Evolutionary conservation across 441 rosid genomes (phyloP).

Genomic region (Syzygium syzygioides): DNA sequence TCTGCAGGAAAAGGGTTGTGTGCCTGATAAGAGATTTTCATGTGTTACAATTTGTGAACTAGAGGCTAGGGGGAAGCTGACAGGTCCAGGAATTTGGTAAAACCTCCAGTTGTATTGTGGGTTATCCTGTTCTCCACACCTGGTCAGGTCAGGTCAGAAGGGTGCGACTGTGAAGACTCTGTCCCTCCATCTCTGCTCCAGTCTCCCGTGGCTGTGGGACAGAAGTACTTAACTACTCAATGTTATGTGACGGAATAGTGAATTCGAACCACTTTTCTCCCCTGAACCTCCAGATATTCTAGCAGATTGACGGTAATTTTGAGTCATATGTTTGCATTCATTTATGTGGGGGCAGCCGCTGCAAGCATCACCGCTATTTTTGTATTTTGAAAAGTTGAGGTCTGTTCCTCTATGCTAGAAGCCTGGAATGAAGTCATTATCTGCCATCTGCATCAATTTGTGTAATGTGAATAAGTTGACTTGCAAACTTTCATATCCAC

Average conservation of each 20-base stretch:
- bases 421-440: neutral
- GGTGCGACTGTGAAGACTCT: neutral
- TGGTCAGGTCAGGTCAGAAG: neutral
- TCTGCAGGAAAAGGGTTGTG: neutral
- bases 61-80: neutral
- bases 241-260: neutral
- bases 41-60: neutral
- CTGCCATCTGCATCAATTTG: neutral
- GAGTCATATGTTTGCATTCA: neutral
- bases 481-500: neutral
- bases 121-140: neutral
- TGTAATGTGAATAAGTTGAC: neutral
- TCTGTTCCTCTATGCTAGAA: neutral
- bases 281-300: neutral
- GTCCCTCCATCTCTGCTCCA: neutral
- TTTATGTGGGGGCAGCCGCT: neutral
- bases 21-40: neutral
- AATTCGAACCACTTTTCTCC: neutral
- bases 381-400: neutral
- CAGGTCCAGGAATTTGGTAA: neutral
- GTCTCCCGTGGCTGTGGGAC: neutral
- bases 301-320: neutral
- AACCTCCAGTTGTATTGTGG: neutral
- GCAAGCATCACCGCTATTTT: neutral
- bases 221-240: neutral